Evolutionary conservation across 2,329 filamentous ascomycete species (phyloP), one percentile per base, ranked within the genome.

Genomic region (Colletotrichum sp.): DNA sequence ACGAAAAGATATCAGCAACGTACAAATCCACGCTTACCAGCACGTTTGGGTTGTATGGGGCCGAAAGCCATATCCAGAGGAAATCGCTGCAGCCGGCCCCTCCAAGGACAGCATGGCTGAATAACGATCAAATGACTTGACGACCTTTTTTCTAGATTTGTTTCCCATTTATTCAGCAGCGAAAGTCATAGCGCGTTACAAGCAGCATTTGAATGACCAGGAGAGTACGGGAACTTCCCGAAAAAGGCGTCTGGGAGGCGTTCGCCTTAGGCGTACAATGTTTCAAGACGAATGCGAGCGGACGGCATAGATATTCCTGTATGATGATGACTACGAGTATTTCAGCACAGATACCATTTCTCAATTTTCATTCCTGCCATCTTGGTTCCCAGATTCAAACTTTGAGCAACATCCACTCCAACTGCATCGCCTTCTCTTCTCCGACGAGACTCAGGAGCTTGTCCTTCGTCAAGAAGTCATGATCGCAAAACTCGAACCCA

Each of bases 401-500:
- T 68, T 75, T 70, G 43, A 83, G 86, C 18, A 89, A 81, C 8
- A 88, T 81, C 87, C 87, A 89, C 3, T 80, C 80, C 79, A 94
- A 79, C 79, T 90, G 86, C 75, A 84, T 80, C 2, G 86, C 86
- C 78, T 89, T 86, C 32, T 90, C 86, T 26, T 86, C 80, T 0
- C 87, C 87, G 2, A 94, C 82, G 34, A 94, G 78, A n/a, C 88
- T 83, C 55, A 83, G 81, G 78, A 94, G 85, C 14, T 85, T 85
- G 63, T 89, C 86, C 16, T 81, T 81, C 7, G 85, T 87, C 79
- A 95, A 85, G 79, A 95, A 95, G 80, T 94, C 91, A 81, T 94
- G 92, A 81, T 94, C 92, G 73, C 86, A 87, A 78, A 87, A 93
- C 80, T 94, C 92, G 79, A 94, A 94, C 0, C 93, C 93, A 1